These are phyloP conservation scores for Colletotrichum sp. DNA, from an alignment of 2,329 filamentous ascomycete genomes.

Conservation along the genomic window DNA sequence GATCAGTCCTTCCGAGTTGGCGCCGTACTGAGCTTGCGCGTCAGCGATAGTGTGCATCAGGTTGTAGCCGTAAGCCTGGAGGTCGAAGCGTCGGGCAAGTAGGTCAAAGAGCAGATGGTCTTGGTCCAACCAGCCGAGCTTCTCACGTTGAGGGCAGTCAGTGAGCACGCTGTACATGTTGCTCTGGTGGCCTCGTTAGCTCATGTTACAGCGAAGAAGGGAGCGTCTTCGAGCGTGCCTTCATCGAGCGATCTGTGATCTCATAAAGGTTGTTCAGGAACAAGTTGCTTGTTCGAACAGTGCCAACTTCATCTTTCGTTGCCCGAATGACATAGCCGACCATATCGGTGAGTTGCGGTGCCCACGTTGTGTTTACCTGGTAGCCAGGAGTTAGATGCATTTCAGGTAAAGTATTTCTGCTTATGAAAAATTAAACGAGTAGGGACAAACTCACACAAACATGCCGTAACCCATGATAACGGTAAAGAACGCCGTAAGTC, in stretches of 20 bases:
- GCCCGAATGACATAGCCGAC: constrained; percentile 3
- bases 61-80: constrained; percentile 14
- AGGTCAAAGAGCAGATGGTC: constrained; percentile 17
- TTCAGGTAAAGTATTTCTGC: no score
- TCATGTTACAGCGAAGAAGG: not conserved
- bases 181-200: not conserved
- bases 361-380: constrained; percentile 7
- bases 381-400: accelerated
- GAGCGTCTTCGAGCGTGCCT: not conserved
- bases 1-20: constrained; percentile 7
- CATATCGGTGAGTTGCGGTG: not conserved
- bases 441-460: not conserved
- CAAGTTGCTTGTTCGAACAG: not conserved
- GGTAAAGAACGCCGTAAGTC: not conserved
- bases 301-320: constrained; percentile 4
- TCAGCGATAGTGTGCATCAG: constrained; percentile 18
- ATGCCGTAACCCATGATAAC: constrained; percentile 15
- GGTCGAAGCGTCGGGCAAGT: not conserved
- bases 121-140: constrained; percentile 21
- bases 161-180: constrained; percentile 21
- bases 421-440: not conserved
- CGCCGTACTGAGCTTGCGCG: not conserved
- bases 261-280: constrained; percentile 11
- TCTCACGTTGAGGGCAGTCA: constrained; percentile 19
- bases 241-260: constrained; percentile 17